Evolutionary conservation across 2,329 filamentous ascomycete genomes (phyloP), one percentile per base, ranked within the genome.

Genomic region (Pezicula carpinea): DNA sequence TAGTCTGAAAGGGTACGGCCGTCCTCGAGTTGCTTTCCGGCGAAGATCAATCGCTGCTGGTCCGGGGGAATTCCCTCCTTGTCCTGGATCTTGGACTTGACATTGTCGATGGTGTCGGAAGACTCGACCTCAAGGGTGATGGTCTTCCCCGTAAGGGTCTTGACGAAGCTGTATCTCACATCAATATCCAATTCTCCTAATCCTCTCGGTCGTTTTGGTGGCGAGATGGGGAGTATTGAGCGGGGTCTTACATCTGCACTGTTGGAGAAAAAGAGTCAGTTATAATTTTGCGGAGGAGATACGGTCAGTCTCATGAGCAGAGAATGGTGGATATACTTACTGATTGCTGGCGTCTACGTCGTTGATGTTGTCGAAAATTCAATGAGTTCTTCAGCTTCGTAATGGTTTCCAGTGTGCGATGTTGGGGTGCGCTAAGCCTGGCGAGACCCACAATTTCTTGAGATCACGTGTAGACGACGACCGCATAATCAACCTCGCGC

Each of bases 111-210:
- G 67, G 92, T 96, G 77, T 97, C 92, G 70, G 84, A 89, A 69
- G 90, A 96, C 85, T 96, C 92, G 73, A 96, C 91, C 86, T 97
- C 92, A 68, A 96, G 87, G 76, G 93, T 97, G 82, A 97, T 96
- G 75, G 92, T 97, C 89, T 97, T 97, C 78, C 93, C 92, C 82
- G 92, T 96, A 70, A 96, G 89, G 83, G 92, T 96, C 87, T 96
- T 97, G 79, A 97, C 92, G 87, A 97, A 97, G 85, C 89, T 95
- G 76, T 59, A 45, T 7, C 19, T 21, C 15, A 36, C 22, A 49
- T 63, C 52, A 63, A 54, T 56, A 17, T 48, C 32, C 19, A 47
- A 38, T 40, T 42, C 42, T 17, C 11, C 7, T 14, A 14, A 22
- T 40, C 6, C 26, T 29, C 26, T 29, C 26, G 26, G 26, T 29